A percentile compares a stretch with the other conserved stretches of the same genome.
phyloP scores from a whole-genome alignment of 345 rosid species.

The Garcia nutans region DNA sequence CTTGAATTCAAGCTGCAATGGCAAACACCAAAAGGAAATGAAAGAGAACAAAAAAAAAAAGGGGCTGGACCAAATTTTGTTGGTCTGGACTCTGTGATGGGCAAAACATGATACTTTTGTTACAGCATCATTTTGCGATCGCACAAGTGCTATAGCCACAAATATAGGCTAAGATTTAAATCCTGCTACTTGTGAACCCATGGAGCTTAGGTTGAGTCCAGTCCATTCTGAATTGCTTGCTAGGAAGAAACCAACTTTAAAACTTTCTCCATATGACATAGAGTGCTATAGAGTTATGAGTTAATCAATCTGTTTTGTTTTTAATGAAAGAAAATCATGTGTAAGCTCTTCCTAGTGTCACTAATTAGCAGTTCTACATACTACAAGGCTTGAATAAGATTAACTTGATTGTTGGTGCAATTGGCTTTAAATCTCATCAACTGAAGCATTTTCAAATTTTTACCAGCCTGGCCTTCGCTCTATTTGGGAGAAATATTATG shows the following conservation, averaged over 20 bases:
- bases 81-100: background rate
- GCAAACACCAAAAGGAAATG: background rate
- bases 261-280: background rate
- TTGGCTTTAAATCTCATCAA: slow-evolving; percentile 7
- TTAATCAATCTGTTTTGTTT: background rate
- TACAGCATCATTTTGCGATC: background rate
- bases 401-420: background rate
- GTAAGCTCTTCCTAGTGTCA: background rate
- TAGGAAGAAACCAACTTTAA: background rate
- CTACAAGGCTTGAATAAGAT: background rate
- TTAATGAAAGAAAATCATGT: background rate
- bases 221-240: background rate
- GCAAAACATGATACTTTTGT: background rate
- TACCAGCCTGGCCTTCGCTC: slow-evolving; percentile 91
- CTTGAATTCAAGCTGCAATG: background rate
- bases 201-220: background rate
- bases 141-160: background rate
- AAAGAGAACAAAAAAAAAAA: background rate
- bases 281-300: background rate
- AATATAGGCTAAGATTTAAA: background rate
- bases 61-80: background rate
- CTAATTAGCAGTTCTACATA: background rate
- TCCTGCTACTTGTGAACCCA: background rate
- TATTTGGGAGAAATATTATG: slow-evolving; percentile 99
- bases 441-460: slow-evolving; percentile 10